These are phyloP conservation scores for Glonium stellatum DNA, from an alignment of 495 filamentous ascomycete species.

Conservation along the genomic window DNA sequence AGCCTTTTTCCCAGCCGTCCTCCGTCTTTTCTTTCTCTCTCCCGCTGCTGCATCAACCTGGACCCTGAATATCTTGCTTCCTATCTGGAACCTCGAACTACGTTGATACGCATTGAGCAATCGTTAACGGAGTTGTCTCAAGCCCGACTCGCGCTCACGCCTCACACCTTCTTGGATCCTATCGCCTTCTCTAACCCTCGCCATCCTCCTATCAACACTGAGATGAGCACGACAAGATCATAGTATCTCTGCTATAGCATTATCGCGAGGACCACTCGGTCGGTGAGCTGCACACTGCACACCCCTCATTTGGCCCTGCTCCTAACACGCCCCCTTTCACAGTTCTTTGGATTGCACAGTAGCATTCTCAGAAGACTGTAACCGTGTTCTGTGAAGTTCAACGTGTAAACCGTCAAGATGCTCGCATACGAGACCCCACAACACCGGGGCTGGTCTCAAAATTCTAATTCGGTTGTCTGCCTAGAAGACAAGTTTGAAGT, in stretches of 20 bases:
- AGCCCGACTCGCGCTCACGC: constrained; percentile 4
- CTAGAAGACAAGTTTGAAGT: constrained; percentile 82
- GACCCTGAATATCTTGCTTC: constrained; percentile 28
- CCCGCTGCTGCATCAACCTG: constrained; percentile 28
- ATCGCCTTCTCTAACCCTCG: constrained; percentile 3
- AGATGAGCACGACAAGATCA: constrained; percentile 2
- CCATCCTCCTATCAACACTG: constrained; percentile 4
- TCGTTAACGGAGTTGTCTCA: background rate
- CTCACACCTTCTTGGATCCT: constrained; percentile 1
- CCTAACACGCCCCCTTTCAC: background rate
- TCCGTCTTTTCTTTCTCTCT: constrained; percentile 24
- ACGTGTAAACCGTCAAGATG: constrained; percentile 13
- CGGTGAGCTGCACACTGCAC: background rate
- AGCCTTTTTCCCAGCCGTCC: constrained; percentile 26
- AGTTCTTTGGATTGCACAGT: background rate
- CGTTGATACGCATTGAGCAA: constrained; percentile 22
- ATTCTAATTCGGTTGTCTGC: constrained; percentile 18
- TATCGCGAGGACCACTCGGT: background rate
- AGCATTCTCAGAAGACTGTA: background rate
- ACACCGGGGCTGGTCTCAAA: constrained; percentile 31
- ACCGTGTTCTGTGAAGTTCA: background rate
- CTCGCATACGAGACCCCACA: constrained; percentile 33
- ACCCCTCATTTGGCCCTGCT: background rate
- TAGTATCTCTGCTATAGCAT: background rate
- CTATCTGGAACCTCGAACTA: constrained; percentile 19